Percentiles rank a stretch among this genome's conserved stretches.
phyloP scores from a whole-genome alignment of 805 yeast species.

The Candida andamanensis region DNA sequence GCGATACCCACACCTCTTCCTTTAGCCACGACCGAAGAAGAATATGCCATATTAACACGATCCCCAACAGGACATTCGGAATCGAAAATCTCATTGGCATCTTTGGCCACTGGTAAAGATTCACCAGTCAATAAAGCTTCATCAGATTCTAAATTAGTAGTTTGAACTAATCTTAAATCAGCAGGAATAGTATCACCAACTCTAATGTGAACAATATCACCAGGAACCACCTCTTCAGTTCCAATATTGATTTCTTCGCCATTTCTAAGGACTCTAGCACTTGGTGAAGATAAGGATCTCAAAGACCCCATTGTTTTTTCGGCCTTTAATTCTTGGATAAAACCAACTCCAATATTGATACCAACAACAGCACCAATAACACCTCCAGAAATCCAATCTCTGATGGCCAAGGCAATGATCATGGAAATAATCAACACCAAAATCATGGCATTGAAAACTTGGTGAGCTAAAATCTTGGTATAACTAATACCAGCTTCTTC shows the following conservation, averaged over 20 bases:
- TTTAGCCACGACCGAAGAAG: slow-evolving; percentile 65
- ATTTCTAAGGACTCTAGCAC: slow-evolving; percentile 61
- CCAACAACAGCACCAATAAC: slow-evolving; percentile 65
- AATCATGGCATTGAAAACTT: slow-evolving; percentile 74
- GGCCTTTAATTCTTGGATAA: slow-evolving; percentile 66
- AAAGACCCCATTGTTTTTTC: slow-evolving; percentile 77
- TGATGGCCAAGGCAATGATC: slow-evolving; percentile 66
- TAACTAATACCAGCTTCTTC: slow-evolving; percentile 53
- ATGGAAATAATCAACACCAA: slow-evolving; percentile 64
- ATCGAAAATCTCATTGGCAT: slow-evolving; percentile 29
- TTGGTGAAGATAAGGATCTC: slow-evolving; percentile 61
- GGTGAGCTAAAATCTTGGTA: slow-evolving; percentile 54
- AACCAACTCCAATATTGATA: slow-evolving; percentile 63
- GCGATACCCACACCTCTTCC: slow-evolving; percentile 73
- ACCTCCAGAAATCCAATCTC: slow-evolving; percentile 80
- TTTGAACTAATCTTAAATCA: slow-evolving; percentile 54
- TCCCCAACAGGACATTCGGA: slow-evolving; percentile 61
- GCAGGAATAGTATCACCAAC: slow-evolving; percentile 80
- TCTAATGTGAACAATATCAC: slow-evolving; percentile 57
- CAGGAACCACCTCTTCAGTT: slow-evolving; percentile 65
- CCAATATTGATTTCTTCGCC: slow-evolving; percentile 54
- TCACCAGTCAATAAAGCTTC: slow-evolving; percentile 67
- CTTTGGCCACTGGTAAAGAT: slow-evolving; percentile 59
- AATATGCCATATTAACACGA: slow-evolving; percentile 63
- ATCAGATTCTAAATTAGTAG: slow-evolving; percentile 65